phyloP scores from a whole-genome alignment of 164 flowering plant genomes.

The Magnolia changhungtana region DNA sequence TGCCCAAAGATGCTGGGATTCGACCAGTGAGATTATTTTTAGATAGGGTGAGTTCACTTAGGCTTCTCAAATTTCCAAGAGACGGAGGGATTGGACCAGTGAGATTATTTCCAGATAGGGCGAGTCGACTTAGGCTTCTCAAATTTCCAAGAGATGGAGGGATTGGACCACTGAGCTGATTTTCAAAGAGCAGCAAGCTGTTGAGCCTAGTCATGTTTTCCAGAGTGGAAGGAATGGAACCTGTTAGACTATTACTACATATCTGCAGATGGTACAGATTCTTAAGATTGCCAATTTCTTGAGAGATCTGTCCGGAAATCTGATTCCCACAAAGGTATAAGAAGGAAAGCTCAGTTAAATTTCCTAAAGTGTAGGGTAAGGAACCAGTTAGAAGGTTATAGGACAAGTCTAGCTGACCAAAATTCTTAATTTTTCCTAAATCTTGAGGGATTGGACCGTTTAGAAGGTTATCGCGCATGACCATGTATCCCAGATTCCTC shows the following conservation, averaged over 20 bases:
- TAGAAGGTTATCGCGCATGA: too few species aligned
- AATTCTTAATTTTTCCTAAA: not conserved
- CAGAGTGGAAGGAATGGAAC: not conserved
- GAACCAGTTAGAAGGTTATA: not conserved
- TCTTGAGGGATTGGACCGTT: not conserved
- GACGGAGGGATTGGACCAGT: conserved; percentile 4
- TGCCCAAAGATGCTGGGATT: too few species aligned
- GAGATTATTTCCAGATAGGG: too few species aligned
- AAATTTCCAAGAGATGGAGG: conserved; percentile 21
- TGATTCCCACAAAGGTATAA: not conserved
- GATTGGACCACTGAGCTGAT: not conserved
- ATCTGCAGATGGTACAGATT: not conserved
- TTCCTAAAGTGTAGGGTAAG: not conserved
- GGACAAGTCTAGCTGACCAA: not conserved
- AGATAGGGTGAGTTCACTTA: too few species aligned
- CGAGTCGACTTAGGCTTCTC: not conserved
- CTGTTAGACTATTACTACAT: not conserved
- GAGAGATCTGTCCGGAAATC: not conserved
- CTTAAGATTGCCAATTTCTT: not conserved
- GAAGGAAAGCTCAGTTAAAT: not conserved
- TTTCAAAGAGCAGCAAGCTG: not conserved
- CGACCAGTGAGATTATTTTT: too few species aligned
- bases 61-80: too few species aligned
- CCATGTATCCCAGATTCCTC: not conserved
- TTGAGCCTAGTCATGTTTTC: not conserved